Percentiles rank a stretch among this genome's conserved stretches.
Evolutionary conservation across 2,329 filamentous ascomycete species (phyloP).

Genomic region (Coniochaeta hoffmannii): DNA sequence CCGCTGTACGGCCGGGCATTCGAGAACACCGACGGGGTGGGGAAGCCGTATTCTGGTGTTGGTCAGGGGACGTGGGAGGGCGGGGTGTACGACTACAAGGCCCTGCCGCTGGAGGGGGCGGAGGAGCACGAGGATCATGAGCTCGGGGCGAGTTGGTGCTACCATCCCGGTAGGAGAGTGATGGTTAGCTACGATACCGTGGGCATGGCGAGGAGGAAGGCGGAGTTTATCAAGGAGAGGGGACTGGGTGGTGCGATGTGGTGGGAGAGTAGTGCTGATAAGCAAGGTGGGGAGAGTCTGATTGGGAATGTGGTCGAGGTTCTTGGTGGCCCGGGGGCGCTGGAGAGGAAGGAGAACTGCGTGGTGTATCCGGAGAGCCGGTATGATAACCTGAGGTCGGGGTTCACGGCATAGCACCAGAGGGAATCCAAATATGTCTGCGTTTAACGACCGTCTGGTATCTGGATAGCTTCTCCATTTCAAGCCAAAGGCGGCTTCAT

Average conservation of each 20-base stretch:
- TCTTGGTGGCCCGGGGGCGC: constrained; percentile 42
- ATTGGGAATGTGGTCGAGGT: constrained; percentile 56
- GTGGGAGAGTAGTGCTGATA: constrained; percentile 87
- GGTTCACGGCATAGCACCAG: constrained; percentile 34
- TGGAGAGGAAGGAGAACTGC: constrained; percentile 51
- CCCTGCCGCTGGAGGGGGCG: constrained; percentile 61
- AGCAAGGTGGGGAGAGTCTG: constrained; percentile 55
- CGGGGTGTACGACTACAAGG: constrained; percentile 86
- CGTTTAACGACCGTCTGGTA: no score
- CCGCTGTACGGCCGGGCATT: constrained; percentile 88
- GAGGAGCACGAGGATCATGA: constrained; percentile 56
- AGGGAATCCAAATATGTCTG: no score
- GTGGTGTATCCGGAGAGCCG: constrained; percentile 57
- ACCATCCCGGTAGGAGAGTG: constrained; percentile 51
- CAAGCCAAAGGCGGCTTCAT: no score
- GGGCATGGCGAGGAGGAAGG: constrained; percentile 60
- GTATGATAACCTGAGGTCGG: constrained; percentile 61
- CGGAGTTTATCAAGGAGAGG: constrained; percentile 57
- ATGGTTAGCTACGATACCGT: constrained; percentile 78
- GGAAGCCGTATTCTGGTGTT: constrained; percentile 60
- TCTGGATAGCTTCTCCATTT: no score
- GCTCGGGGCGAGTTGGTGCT: constrained; percentile 69
- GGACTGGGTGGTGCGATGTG: constrained; percentile 89
- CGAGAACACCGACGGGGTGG: constrained; percentile 67
- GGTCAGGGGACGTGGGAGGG: constrained; percentile 79